Evolutionary conservation across 2,329 filamentous ascomycete species (phyloP).

Genomic region (Botrytis fragariae): DNA sequence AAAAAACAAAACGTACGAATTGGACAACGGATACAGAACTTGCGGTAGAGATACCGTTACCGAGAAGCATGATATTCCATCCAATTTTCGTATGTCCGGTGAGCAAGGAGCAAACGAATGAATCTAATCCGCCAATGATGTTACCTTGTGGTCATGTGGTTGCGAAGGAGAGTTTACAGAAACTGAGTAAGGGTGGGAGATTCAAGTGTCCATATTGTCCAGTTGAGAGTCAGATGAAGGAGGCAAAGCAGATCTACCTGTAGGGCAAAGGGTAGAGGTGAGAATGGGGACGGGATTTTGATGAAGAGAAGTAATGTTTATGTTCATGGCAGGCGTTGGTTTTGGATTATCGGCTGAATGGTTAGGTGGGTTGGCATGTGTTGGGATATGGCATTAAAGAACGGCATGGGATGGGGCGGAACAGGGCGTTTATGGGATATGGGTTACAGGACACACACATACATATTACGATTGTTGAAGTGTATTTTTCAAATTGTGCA

Average conservation of each 20-base stretch:
- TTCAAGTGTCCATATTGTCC: slow-evolving; percentile 99
- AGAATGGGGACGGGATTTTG: not conserved
- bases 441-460: not conserved
- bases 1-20: slow-evolving; percentile 85
- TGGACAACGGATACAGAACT: slow-evolving; percentile 93
- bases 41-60: slow-evolving; percentile 69
- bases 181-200: slow-evolving; percentile 71
- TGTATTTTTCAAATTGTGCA: not conserved
- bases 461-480: not conserved
- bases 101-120: slow-evolving; percentile 92
- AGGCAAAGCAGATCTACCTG: slow-evolving; percentile 51
- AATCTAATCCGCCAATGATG: slow-evolving; percentile 93
- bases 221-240: slow-evolving; percentile 71
- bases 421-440: not conserved
- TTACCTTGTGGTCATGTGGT: slow-evolving; percentile 94
- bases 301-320: not conserved
- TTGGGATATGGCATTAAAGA: not conserved
- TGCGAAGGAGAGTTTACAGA: slow-evolving; percentile 76
- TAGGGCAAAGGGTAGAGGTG: slow-evolving; percentile 20
- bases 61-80: slow-evolving; percentile 71
- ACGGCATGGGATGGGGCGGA: not conserved
- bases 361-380: not conserved
- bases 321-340: not conserved
- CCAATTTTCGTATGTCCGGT: slow-evolving; percentile 98
- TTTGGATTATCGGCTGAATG: not conserved